These are phyloP conservation scores for Psilocybe cubensis DNA, from an alignment of 768 basidiomycete species.

Conservation along the genomic window DNA sequence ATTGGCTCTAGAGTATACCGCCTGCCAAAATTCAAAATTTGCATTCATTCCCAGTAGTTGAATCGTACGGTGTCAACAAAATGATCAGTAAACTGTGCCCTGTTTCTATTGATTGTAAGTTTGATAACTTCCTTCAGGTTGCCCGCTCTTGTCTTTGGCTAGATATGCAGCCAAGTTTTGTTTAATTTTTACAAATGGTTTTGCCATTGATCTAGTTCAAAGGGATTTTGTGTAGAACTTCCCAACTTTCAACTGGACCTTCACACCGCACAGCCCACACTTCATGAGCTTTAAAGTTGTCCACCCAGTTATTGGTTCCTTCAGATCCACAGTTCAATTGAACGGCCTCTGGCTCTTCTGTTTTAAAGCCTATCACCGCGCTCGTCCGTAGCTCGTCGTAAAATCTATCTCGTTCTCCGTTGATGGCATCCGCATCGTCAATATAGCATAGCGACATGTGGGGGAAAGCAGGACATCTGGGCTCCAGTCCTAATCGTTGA, in stretches of 20 bases:
- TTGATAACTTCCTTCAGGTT: too few species aligned
- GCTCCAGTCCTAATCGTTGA: constrained; percentile 36
- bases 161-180: too few species aligned
- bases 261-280: constrained; percentile 65
- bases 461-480: constrained; percentile 61
- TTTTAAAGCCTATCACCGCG: constrained; percentile 31
- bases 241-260: constrained; percentile 64
- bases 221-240: constrained; percentile 40
- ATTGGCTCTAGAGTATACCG: constrained; percentile 19
- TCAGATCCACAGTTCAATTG: constrained; percentile 34
- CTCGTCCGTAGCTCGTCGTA: constrained; percentile 43
- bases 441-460: constrained; percentile 81
- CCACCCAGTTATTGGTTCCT: constrained; percentile 37
- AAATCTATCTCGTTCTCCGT: constrained; percentile 52
- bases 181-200: neutral
- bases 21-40: constrained; percentile 21
- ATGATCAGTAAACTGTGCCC: too few species aligned
- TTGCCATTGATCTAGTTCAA: constrained; percentile 9
- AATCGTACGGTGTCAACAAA: too few species aligned
- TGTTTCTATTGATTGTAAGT: too few species aligned
- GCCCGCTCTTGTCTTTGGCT: too few species aligned
- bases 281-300: constrained; percentile 48
- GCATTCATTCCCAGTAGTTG: constrained; percentile 16
- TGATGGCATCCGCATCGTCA: constrained; percentile 59
- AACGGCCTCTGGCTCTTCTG: constrained; percentile 21